These are phyloP conservation scores for Epithele typhae DNA, from an alignment of 768 basidiomycete genomes.

Conservation along the genomic window DNA sequence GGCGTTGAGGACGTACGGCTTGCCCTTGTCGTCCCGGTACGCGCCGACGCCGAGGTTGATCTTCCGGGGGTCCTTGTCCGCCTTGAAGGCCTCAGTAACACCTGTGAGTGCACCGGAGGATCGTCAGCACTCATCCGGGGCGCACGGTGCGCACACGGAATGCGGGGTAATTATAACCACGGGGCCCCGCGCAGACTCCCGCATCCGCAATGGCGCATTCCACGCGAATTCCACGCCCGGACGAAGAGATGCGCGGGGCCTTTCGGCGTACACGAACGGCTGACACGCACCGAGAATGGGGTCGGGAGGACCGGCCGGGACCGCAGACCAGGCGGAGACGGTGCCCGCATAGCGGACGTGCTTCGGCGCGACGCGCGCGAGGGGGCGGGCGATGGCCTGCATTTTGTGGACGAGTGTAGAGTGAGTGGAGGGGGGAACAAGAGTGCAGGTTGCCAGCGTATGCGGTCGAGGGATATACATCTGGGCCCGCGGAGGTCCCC, in stretches of 20 bases:
- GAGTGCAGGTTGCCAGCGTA: background rate
- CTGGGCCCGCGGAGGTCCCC: background rate
- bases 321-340: slow-evolving; percentile 75
- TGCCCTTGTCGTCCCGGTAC: slow-evolving; percentile 90
- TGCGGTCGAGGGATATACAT: slow-evolving; percentile 2
- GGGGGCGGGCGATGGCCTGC: slow-evolving; percentile 37
- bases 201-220: too few relatives aligned
- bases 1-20: slow-evolving; percentile 87
- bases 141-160: too few relatives aligned
- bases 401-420: slow-evolving; percentile 29
- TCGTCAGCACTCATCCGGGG: too few relatives aligned
- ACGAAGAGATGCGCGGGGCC: too few relatives aligned
- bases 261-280: background rate
- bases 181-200: too few relatives aligned
- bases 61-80: slow-evolving; percentile 86
- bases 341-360: slow-evolving; percentile 34
- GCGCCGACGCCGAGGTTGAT: slow-evolving; percentile 98
- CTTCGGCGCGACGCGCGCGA: slow-evolving; percentile 48
- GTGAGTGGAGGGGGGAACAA: slow-evolving; percentile 19
- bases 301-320: slow-evolving; percentile 87
- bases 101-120: slow-evolving; percentile 37
- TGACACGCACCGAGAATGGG: slow-evolving; percentile 75
- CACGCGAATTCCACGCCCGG: too few relatives aligned
- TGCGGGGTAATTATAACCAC: too few relatives aligned
- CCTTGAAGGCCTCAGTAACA: slow-evolving; percentile 94